phyloP scores from a whole-genome alignment of 352 stramenopile genomes.

The Phytopythium helicoides region DNA sequence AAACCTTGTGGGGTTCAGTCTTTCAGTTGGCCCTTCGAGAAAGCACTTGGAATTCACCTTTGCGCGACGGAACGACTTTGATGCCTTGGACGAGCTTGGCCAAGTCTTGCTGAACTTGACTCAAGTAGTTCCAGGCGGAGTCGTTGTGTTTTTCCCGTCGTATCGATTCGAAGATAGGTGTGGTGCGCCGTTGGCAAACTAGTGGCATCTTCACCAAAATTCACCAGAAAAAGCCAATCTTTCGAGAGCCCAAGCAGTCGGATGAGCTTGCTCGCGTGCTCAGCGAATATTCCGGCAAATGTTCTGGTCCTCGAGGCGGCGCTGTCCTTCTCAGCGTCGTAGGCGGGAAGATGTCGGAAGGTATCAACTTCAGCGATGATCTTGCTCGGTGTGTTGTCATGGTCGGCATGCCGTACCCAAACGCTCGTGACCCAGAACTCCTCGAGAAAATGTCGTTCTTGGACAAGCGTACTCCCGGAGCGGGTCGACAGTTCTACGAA shows the following conservation, averaged over 20 bases:
- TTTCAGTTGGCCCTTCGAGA: constrained; percentile 78
- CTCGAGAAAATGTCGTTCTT: constrained; percentile 97
- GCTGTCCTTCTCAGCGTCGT: constrained; percentile 96
- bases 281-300: constrained; percentile 76
- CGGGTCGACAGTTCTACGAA: constrained; percentile 94
- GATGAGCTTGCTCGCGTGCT: constrained; percentile 92
- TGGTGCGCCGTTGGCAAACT: constrained; percentile 84
- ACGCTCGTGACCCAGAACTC: constrained; percentile 94
- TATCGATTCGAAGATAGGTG: constrained; percentile 95
- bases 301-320: constrained; percentile 29
- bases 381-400: constrained; percentile 97
- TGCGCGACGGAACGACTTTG: constrained; percentile 56
- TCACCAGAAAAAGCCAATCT: constrained; percentile 88
- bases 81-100: constrained; percentile 94
- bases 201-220: constrained; percentile 84
- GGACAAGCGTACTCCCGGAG: constrained; percentile 56
- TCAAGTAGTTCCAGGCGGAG: constrained; percentile 88
- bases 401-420: constrained; percentile 98
- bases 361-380: constrained; percentile 99
- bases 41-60: constrained; percentile 95
- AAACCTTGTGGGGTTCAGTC: constrained; percentile 87
- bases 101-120: constrained; percentile 91
- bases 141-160: constrained; percentile 98
- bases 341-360: constrained; percentile 99
- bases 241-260: constrained; percentile 92